Base-by-base conservation (phyloP, 2,329 filamentous ascomycete genomes). In the Trichoderma sp. region DNA sequence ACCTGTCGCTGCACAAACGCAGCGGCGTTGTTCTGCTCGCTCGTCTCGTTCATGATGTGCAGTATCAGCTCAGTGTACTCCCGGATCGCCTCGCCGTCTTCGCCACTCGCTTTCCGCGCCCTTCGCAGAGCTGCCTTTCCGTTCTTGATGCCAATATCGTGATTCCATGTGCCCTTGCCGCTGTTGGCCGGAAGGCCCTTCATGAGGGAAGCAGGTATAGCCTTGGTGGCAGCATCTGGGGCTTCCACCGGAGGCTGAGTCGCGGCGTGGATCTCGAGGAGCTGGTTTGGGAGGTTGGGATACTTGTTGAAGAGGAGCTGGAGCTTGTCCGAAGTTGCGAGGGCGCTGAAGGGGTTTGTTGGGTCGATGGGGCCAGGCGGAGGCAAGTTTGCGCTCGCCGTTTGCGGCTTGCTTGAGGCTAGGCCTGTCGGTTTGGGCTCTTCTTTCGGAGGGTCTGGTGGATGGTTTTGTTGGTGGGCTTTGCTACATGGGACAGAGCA, bases 11-110 rank as follows among this genome's bases (percentile, higher is more conserved):
- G 81, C 55, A 87, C 76, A 6, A 82, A 57, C 7, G 79, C 79
- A 7, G 80, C 79, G 8, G 81, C 77, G 30, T 84, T 80, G 4
- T 75, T 75, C 8, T 75, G 74, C 26, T 75, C 61, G 11, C 34
- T 34, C 17, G 72, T 77, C 43, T 80, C 78, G 57, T 80, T 79
- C 69, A 89, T 80, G 39, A 89, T 79, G 70, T 85, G 82, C 62
- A 86, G 76, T 20, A 91, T 84, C 26, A 91, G 80, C 73, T 88
- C 87, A 61, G 85, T 86, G 76, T 89, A 92, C 78, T 91, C 89
- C 67, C 86, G 82, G 34, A 92, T 82, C 5, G 83, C 89, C 74
- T 90, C 88, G 34, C 88, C 88, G 71, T 86, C 86, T 74, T 86
- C 84, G n/a, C 85, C 84, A 1, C 84, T 82, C 34, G 84, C 82